These are phyloP conservation scores for Fragaria iinumae DNA, from an alignment of 306 rosid genomes.

Conservation along the genomic window DNA sequence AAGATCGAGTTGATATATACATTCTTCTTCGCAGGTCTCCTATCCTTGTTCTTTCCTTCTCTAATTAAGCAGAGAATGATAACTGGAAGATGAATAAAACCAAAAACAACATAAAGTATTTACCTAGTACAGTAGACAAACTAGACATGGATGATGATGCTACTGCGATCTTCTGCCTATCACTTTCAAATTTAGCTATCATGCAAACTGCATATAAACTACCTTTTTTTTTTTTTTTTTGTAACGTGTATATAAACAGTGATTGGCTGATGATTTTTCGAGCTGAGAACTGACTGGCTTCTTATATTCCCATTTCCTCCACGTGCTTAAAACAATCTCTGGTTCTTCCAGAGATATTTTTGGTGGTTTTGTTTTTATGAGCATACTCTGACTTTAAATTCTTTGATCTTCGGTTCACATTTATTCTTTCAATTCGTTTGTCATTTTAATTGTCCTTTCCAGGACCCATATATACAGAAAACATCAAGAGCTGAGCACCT, in stretches of 20 bases:
- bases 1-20: no score
- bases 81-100: neutral
- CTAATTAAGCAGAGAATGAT: neutral
- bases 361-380: neutral
- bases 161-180: neutral
- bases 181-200: neutral
- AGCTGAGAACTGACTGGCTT: neutral
- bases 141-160: neutral
- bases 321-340: neutral
- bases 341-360: neutral
- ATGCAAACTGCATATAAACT: no score
- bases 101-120: neutral
- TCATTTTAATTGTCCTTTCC: neutral
- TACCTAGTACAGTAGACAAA: neutral
- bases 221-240: no score
- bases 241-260: no score
- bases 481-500: constrained; percentile 24
- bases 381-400: neutral
- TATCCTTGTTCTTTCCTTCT: no score
- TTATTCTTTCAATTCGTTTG: neutral
- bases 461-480: neutral
- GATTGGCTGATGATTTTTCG: no score
- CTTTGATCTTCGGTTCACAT: neutral
- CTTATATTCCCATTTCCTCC: neutral
- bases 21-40: no score